A percentile compares a stretch with the other conserved stretches of the same genome.
Conservation (phyloP, 495 filamentous ascomycete species). For the Podospora didyma region DNA sequence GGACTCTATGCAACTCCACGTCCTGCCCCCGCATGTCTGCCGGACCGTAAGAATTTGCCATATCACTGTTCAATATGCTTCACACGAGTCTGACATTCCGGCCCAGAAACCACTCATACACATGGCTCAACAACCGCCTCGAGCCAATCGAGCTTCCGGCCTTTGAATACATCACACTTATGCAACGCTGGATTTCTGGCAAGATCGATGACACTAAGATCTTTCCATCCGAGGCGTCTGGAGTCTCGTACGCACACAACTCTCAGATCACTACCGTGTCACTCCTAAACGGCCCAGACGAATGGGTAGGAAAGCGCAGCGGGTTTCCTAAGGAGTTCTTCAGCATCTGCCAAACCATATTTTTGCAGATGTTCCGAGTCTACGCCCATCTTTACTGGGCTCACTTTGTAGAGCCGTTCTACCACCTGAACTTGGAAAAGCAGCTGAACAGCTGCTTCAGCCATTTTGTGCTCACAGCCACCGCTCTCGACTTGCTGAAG, state of each 20-base stretch:
- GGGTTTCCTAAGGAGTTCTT: slow-evolving; percentile 86
- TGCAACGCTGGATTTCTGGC: slow-evolving; percentile 89
- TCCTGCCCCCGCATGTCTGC: slow-evolving; percentile 90
- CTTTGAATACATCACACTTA: slow-evolving; percentile 82
- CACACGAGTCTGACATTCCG: slow-evolving; percentile 1
- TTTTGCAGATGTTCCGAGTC: slow-evolving; percentile 95
- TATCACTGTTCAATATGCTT: neutral
- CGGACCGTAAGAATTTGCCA: slow-evolving; percentile 62
- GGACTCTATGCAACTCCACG: slow-evolving; percentile 73
- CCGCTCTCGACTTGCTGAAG: slow-evolving; percentile 74
- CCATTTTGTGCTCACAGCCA: slow-evolving; percentile 85
- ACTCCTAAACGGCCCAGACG: slow-evolving; percentile 54
- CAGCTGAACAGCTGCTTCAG: slow-evolving; percentile 94
- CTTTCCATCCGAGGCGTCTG: slow-evolving; percentile 73
- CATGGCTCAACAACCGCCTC: slow-evolving; percentile 71
- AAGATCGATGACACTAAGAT: slow-evolving; percentile 83
- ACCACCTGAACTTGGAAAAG: slow-evolving; percentile 77
- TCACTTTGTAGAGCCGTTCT: slow-evolving; percentile 78
- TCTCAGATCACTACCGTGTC: slow-evolving; percentile 55
- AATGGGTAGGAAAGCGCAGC: slow-evolving; percentile 82
- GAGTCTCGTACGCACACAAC: slow-evolving; percentile 53
- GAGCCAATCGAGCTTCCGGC: slow-evolving; percentile 69
- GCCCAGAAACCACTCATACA: slow-evolving; percentile 75
- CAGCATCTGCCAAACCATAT: slow-evolving; percentile 82
- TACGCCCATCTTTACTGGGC: slow-evolving; percentile 89